These are phyloP conservation scores for Penicillium sp. DNA, from an alignment of 2,329 filamentous ascomycete species.

Conservation along the genomic window DNA sequence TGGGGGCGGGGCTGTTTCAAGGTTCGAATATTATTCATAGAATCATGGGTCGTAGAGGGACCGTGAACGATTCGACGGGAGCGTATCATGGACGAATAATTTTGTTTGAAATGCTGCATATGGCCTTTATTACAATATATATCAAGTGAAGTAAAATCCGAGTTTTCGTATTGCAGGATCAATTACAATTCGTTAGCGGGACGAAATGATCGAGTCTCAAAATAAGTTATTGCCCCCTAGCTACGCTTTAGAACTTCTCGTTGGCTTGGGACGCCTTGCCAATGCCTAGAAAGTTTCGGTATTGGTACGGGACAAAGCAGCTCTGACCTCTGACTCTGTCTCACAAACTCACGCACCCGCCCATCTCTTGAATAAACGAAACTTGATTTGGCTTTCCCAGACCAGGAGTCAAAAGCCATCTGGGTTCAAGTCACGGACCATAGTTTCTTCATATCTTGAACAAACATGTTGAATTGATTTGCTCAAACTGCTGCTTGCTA, in stretches of 20 bases:
- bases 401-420: slow-evolving; percentile 51
- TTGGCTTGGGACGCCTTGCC: slow-evolving; percentile 65
- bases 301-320: slow-evolving; percentile 74
- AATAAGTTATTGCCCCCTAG: neutral
- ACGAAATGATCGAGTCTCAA: too few species aligned
- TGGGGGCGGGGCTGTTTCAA: too few species aligned
- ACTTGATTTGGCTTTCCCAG: slow-evolving; percentile 88
- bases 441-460: neutral
- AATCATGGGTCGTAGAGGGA: too few species aligned
- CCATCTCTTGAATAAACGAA: slow-evolving; percentile 82
- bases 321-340: slow-evolving; percentile 83
- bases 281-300: slow-evolving; percentile 95
- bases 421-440: too few species aligned
- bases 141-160: too few species aligned
- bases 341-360: slow-evolving; percentile 81
- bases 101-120: too few species aligned
- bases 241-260: slow-evolving; percentile 24
- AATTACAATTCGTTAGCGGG: too few species aligned
- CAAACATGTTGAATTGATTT: slow-evolving; percentile 23
- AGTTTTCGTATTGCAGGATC: too few species aligned
- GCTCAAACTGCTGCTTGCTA: slow-evolving; percentile 51
- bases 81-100: too few species aligned
- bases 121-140: too few species aligned
- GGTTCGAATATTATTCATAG: too few species aligned
- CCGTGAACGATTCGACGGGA: too few species aligned